Percentiles rank a stretch among this genome's conserved stretches.
Conservation (phyloP, 108 stramenopile species). For the Chaetoceros tenuissimus region DNA sequence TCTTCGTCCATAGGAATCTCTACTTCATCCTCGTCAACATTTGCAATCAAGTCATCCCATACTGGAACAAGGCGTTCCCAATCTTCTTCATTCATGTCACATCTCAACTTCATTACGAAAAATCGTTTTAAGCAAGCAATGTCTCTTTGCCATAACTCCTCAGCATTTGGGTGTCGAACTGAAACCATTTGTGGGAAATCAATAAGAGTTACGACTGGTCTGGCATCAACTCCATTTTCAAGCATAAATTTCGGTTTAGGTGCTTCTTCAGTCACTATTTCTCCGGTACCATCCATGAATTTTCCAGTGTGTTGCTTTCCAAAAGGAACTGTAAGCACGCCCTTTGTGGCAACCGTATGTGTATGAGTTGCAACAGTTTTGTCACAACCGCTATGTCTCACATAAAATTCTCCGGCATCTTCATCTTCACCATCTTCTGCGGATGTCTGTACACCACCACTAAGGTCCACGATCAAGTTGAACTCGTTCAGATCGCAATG, state of each 20-base stretch:
- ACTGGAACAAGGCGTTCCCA: slow-evolving; percentile 36
- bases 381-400: slow-evolving; percentile 58
- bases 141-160: slow-evolving; percentile 91
- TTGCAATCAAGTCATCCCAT: slow-evolving; percentile 45
- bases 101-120: slow-evolving; percentile 82
- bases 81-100: slow-evolving; percentile 52
- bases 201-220: slow-evolving; percentile 90
- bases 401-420: slow-evolving; percentile 66
- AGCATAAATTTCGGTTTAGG: slow-evolving; percentile 55
- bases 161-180: slow-evolving; percentile 94
- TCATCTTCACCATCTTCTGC: slow-evolving; percentile 34
- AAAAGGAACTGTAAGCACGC: slow-evolving; percentile 59
- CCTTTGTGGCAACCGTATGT: too few species aligned
- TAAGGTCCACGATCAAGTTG: slow-evolving; percentile 95
- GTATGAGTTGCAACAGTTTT: slow-evolving; percentile 51
- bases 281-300: slow-evolving; percentile 44
- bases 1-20: slow-evolving; percentile 21
- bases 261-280: slow-evolving; percentile 37
- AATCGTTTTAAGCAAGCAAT: slow-evolving; percentile 73
- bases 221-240: slow-evolving; percentile 66
- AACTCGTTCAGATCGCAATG: slow-evolving; percentile 99
- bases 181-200: slow-evolving; percentile 99
- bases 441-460: slow-evolving; percentile 52
- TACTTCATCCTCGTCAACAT: slow-evolving; percentile 5
- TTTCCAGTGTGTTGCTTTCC: slow-evolving; percentile 31